Percentiles rank a stretch among this genome's conserved stretches.
These are phyloP conservation scores for Dicorynia guianensis DNA, from an alignment of 306 rosid species.

Conservation along the genomic window DNA sequence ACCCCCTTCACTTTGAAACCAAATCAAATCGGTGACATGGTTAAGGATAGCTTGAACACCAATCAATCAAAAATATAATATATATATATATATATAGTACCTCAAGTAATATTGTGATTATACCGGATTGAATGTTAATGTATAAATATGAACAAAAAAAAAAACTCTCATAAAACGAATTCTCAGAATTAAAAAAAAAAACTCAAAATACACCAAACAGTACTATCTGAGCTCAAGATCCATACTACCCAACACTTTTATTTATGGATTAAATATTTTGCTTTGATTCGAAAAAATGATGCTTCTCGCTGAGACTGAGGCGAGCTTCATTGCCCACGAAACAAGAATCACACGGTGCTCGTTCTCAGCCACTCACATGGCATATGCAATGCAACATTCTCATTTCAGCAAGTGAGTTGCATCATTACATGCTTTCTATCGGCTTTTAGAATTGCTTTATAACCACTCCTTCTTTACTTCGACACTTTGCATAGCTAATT, in stretches of 20 bases:
- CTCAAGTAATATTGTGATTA: too few species aligned
- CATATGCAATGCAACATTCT: neutral
- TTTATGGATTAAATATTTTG: too few species aligned
- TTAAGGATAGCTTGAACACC: neutral
- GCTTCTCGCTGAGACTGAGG: neutral
- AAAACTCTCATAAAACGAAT: too few species aligned
- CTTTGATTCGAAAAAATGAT: too few species aligned
- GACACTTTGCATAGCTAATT: too few species aligned
- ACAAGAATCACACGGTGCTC: neutral
- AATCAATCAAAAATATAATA: conserved; percentile 12
- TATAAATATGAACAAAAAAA: too few species aligned
- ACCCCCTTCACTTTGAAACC: conserved; percentile 2
- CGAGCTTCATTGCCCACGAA: neutral
- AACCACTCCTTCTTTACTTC: neutral
- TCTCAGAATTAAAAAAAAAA: too few species aligned
- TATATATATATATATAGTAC: neutral
- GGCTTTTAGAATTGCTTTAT: neutral
- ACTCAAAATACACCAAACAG: too few species aligned
- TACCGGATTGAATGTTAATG: too few species aligned
- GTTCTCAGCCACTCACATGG: conserved; percentile 8
- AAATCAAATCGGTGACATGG: conserved; percentile 23
- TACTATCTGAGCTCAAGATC: too few species aligned
- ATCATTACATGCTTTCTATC: neutral
- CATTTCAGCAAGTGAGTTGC: neutral
- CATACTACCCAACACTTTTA: too few species aligned